These are phyloP conservation scores for Prunus salicina DNA, from an alignment of 306 rosid species.

Conservation along the genomic window DNA sequence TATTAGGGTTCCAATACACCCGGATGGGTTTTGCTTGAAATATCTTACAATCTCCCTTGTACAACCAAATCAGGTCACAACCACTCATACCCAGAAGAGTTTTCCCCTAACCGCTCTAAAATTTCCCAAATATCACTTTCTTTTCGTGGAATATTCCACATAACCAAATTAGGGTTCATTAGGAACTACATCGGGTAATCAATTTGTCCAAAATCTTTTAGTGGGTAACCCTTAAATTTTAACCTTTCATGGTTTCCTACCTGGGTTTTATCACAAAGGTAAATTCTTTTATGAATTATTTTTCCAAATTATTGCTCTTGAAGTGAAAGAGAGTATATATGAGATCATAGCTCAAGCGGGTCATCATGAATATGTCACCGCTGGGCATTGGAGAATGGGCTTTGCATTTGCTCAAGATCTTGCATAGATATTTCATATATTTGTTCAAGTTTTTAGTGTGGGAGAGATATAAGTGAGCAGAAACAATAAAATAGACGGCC, in stretches of 20 bases:
- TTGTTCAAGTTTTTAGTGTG: constrained; percentile 35
- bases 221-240: constrained; percentile 25
- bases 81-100: constrained; percentile 21
- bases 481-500: constrained; percentile 59
- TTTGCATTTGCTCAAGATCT: constrained; percentile 50
- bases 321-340: background rate
- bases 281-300: background rate
- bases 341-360: background rate
- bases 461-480: constrained; percentile 20
- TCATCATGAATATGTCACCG: background rate
- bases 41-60: constrained; percentile 33
- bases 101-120: background rate
- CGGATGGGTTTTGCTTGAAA: constrained; percentile 29
- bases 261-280: background rate
- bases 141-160: constrained; percentile 36
- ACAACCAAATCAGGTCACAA: constrained; percentile 32
- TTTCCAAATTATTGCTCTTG: background rate
- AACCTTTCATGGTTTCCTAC: constrained; percentile 2
- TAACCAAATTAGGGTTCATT: constrained; percentile 61
- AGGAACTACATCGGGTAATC: constrained; percentile 15
- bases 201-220: constrained; percentile 7
- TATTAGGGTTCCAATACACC: constrained; percentile 48
- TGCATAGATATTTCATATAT: constrained; percentile 32
- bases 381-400: constrained; percentile 30
- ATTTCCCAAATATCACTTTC: constrained; percentile 37